These are phyloP conservation scores for Lipomyces lipofer DNA, from an alignment of 805 yeast genomes.

Conservation along the genomic window DNA sequence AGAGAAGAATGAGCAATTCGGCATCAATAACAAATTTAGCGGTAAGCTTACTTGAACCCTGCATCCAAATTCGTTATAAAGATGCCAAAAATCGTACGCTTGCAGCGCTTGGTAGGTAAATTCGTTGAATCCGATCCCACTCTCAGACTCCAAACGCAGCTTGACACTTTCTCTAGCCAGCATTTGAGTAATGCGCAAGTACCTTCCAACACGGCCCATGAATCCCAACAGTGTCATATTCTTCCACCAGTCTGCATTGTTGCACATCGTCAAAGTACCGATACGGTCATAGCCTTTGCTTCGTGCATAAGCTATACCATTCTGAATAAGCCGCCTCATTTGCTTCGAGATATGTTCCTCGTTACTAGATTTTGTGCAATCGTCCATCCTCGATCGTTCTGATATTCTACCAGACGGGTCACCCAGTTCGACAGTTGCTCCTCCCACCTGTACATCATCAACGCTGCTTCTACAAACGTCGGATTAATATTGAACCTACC, in stretches of 20 bases:
- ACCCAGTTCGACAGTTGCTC: constrained; percentile 94
- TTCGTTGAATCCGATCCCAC: constrained; percentile 90
- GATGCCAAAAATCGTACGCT: constrained; percentile 89
- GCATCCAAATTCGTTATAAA: constrained; percentile 60
- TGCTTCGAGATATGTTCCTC: constrained; percentile 62
- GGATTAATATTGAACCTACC: constrained; percentile 43
- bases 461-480: not conserved
- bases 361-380: constrained; percentile 54
- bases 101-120: constrained; percentile 90
- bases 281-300: constrained; percentile 44
- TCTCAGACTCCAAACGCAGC: constrained; percentile 63
- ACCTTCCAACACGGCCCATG: constrained; percentile 70
- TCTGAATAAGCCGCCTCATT: constrained; percentile 57
- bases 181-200: constrained; percentile 83
- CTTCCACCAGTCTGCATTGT: constrained; percentile 87
- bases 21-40: not conserved
- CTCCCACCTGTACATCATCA: constrained; percentile 49
- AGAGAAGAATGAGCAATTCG: not conserved
- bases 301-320: constrained; percentile 63
- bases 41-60: constrained; percentile 57
- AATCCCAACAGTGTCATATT: constrained; percentile 74
- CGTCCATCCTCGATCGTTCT: constrained; percentile 66
- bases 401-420: constrained; percentile 92
- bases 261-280: constrained; percentile 50
- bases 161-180: constrained; percentile 84